Evolutionary conservation across 2,329 filamentous ascomycete genomes (phyloP).

Genomic region (Chaetomium sp.): DNA sequence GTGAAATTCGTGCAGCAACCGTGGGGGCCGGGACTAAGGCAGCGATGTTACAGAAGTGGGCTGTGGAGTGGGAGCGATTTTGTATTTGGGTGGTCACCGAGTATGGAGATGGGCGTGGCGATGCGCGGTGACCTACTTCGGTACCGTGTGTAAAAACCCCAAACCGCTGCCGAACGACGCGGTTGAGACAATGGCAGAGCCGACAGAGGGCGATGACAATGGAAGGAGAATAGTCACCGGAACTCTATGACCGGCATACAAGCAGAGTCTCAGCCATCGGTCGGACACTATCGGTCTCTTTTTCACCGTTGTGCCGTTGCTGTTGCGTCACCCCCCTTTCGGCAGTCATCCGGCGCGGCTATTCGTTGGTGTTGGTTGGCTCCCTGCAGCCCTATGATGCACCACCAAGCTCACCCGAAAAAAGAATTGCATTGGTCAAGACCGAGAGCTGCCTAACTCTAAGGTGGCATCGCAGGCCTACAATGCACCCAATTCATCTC

Average conservation of each 20-base stretch:
- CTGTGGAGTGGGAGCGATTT: slow-evolving; percentile 77
- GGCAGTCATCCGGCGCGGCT: slow-evolving; percentile 1
- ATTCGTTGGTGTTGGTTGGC: background rate
- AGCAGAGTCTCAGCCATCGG: too few relatives aligned
- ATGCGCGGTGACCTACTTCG: background rate
- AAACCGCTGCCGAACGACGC: background rate
- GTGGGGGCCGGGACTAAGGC: slow-evolving; percentile 66
- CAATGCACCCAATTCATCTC: too few relatives aligned
- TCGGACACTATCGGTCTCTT: background rate
- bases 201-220: too few relatives aligned
- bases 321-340: background rate
- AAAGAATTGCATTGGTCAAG: too few relatives aligned
- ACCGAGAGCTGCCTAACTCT: too few relatives aligned
- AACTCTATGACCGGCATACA: too few relatives aligned
- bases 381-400: too few relatives aligned
- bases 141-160: background rate
- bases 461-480: too few relatives aligned
- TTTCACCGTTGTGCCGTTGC: background rate
- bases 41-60: slow-evolving; percentile 69
- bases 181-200: background rate
- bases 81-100: slow-evolving; percentile 85
- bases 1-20: slow-evolving; percentile 66
- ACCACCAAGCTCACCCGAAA: too few relatives aligned
- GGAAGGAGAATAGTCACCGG: too few relatives aligned
- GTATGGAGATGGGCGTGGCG: slow-evolving; percentile 37